Percentiles rank a stretch among this genome's conserved stretches.
Evolutionary conservation across 2,329 filamentous ascomycete species (phyloP).

Genomic region (Periconia sp.): DNA sequence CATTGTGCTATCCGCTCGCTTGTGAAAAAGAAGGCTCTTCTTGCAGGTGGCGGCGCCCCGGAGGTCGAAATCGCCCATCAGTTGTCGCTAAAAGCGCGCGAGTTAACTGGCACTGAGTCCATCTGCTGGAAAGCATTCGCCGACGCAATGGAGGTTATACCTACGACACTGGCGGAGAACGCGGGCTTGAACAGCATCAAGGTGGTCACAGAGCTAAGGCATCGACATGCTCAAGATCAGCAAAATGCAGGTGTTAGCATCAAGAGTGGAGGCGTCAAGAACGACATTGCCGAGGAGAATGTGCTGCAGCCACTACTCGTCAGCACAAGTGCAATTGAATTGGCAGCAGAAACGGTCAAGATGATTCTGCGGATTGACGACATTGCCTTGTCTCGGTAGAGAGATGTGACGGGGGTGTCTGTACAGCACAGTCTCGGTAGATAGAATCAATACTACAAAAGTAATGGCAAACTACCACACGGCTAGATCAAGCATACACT

Average conservation of each 20-base stretch:
- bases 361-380: slow-evolving; percentile 79
- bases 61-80: slow-evolving; percentile 95
- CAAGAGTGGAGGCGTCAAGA: slow-evolving; percentile 95
- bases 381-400: slow-evolving; percentile 60
- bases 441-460: slow-evolving; percentile 13
- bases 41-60: slow-evolving; percentile 93
- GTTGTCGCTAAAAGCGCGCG: slow-evolving; percentile 80
- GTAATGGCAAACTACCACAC: slow-evolving; percentile 8
- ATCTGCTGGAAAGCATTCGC: slow-evolving; percentile 99
- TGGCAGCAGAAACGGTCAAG: slow-evolving; percentile 98
- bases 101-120: slow-evolving; percentile 86
- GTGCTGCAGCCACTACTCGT: slow-evolving; percentile 95
- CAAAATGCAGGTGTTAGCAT: slow-evolving; percentile 97
- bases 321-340: slow-evolving; percentile 95
- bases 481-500: background rate
- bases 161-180: slow-evolving; percentile 95
- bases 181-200: slow-evolving; percentile 98
- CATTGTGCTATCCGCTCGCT: slow-evolving; percentile 96
- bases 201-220: slow-evolving; percentile 93
- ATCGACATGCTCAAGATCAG: slow-evolving; percentile 93
- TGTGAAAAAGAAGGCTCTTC: slow-evolving; percentile 99
- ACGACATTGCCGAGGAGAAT: slow-evolving; percentile 95
- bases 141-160: slow-evolving; percentile 95
- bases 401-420: slow-evolving; percentile 1
- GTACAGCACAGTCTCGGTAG: slow-evolving; percentile 6